Percentiles rank a stretch among this genome's conserved stretches.
phyloP scores from a whole-genome alignment of 371 early-diverging fungal species.

The Apophysomyces sp. region DNA sequence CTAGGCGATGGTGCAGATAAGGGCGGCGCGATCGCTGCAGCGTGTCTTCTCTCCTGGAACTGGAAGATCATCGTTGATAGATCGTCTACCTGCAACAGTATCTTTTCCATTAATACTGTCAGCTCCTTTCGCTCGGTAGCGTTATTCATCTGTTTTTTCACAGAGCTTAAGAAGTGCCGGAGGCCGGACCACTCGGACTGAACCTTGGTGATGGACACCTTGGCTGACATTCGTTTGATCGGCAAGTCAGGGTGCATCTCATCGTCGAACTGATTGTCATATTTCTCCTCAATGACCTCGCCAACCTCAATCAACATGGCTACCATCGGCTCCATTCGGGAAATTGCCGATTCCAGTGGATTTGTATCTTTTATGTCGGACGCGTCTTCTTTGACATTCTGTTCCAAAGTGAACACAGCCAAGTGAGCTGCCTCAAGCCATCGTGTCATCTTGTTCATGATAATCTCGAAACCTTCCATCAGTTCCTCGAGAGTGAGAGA shows the following conservation, averaged over 20 bases:
- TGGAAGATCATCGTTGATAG: slow-evolving; percentile 43
- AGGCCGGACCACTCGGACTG: slow-evolving; percentile 52
- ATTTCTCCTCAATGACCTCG: slow-evolving; percentile 26
- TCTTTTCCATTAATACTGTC: slow-evolving; percentile 24
- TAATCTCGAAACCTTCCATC: slow-evolving; percentile 14
- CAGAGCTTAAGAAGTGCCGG: slow-evolving; percentile 38
- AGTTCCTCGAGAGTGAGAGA: slow-evolving; percentile 7
- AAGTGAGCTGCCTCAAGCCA: slow-evolving; percentile 43
- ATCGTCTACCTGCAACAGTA: slow-evolving; percentile 35
- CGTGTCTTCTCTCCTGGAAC: slow-evolving; percentile 38
- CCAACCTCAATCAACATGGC: slow-evolving; percentile 12
- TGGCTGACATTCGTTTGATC: slow-evolving; percentile 16
- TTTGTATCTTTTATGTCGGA: slow-evolving; percentile 9
- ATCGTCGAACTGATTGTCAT: slow-evolving; percentile 23
- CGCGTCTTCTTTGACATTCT: slow-evolving; percentile 28
- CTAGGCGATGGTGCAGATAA: neutral
- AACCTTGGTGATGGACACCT: slow-evolving; percentile 30
- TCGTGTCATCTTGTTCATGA: slow-evolving; percentile 19
- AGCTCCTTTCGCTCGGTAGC: slow-evolving; percentile 17
- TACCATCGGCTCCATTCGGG: slow-evolving; percentile 20
- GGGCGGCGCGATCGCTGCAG: neutral
- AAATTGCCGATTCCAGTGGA: slow-evolving; percentile 17
- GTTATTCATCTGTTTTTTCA: slow-evolving; percentile 22
- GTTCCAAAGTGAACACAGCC: slow-evolving; percentile 37
- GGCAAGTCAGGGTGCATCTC: slow-evolving; percentile 4